Evolutionary conservation across 2,329 filamentous ascomycete genomes (phyloP).

Genomic region (Cercospora zeina): DNA sequence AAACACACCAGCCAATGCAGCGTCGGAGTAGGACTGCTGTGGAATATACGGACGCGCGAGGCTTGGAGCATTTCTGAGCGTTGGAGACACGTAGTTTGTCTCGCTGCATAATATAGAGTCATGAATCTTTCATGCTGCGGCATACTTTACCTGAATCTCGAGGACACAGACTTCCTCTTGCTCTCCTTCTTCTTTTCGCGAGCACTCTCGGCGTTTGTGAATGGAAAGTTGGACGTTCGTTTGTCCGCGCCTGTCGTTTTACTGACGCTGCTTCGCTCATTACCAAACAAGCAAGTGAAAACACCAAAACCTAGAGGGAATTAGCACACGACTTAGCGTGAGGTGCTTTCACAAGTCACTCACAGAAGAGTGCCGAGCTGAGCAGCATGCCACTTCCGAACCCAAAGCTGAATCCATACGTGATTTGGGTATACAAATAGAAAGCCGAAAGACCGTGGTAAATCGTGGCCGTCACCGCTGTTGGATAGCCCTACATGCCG

Average conservation of each 20-base stretch:
- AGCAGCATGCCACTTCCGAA: conserved; percentile 60
- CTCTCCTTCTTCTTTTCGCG: conserved; percentile 38
- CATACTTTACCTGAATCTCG: conserved; percentile 25
- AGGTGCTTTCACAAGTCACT: neutral
- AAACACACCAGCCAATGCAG: conserved; percentile 33
- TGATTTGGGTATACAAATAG: conserved; percentile 69
- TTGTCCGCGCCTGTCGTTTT: conserved; percentile 67
- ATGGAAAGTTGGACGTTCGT: conserved; percentile 65
- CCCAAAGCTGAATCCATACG: conserved; percentile 55
- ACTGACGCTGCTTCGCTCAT: conserved; percentile 57
- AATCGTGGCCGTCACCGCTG: conserved; percentile 60
- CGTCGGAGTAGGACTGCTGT: conserved; percentile 10
- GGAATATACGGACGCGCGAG: neutral
- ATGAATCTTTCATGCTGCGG: conserved; percentile 1
- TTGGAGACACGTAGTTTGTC: neutral
- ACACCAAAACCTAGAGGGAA: conserved; percentile 52
- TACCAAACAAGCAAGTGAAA: conserved; percentile 64
- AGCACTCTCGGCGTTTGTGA: conserved; percentile 53
- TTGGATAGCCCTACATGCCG: conserved; percentile 57
- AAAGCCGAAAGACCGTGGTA: conserved; percentile 66
- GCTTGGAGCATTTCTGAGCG: neutral
- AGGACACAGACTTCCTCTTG: conserved; percentile 32
- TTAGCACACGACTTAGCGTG: neutral
- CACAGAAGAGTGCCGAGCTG: conserved; percentile 57
- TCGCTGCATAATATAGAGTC: conserved; percentile 6